Evolutionary conservation across 2,329 filamentous ascomycete genomes (phyloP), one percentile per base, ranked within the genome.

Genomic region (Aspergillus hortae): DNA sequence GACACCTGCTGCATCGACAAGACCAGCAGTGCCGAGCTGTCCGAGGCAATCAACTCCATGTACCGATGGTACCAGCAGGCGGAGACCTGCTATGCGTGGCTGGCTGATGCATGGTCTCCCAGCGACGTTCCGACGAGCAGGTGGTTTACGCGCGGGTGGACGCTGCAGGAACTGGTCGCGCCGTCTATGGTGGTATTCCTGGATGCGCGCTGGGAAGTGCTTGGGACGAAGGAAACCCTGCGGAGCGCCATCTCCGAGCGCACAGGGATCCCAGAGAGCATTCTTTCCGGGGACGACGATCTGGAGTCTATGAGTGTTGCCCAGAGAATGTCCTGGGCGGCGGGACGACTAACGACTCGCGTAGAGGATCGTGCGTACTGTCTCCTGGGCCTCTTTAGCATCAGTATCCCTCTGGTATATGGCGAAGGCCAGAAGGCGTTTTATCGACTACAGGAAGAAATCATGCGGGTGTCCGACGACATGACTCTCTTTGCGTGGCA

Each of bases 351-450:
- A 4, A 75, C 74, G 0, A 66, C 61, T 0, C 51, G 67, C 3
- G 4, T 49, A 0, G 75, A 78, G 44, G 77, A 78, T 36, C 65
- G 65, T n/a, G 74, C 74, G 0, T 79, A 78, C 38, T 76, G 67
- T 9, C 59, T 79, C 0, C 53, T 79, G 3, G 76, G 76, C 0
- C 64, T 78, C 0, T 78, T 79, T 25, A 63, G 64, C 1, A 65
- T 79, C 21, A 68, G 73, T 35, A 76, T 79, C 69, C 68, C 75
- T 0, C 56, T 77, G 4, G 46, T 77, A 0, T 79, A 78, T 46
- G 76, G 75, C 1, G 66, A 68, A 40, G 62, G 63, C 6, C 48
- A 49, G 9, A 61, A 57, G 15, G 65, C 65, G 7, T 67, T 67
- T 30, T 21, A 38, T 30, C 36, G 59, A 4, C 49, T 60, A 2